phyloP scores from a whole-genome alignment of 345 rosid species.

The Lumnitzera littorea region DNA sequence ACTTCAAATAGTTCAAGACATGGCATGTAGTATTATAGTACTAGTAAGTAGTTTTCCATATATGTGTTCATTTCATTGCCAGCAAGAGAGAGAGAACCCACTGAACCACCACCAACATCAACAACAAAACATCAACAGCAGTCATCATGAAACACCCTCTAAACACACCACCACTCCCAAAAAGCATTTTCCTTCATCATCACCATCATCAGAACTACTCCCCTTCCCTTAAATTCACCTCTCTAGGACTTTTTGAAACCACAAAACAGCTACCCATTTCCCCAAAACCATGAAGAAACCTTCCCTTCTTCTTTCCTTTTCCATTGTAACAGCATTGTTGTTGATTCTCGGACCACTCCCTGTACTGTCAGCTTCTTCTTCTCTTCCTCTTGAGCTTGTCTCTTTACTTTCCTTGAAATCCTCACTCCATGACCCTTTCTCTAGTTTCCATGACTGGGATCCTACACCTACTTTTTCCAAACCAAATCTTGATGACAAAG shows the following conservation, averaged over 20 bases:
- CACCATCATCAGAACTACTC: slow-evolving; percentile 27
- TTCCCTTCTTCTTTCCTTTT: slow-evolving; percentile 24
- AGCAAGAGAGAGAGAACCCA: background rate
- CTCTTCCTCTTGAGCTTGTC: slow-evolving; percentile 46
- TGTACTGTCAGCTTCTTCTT: slow-evolving; percentile 14
- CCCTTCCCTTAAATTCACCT: slow-evolving; percentile 49
- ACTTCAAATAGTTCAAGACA: too few species aligned
- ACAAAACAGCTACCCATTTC: slow-evolving; percentile 16
- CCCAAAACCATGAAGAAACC: slow-evolving; percentile 38
- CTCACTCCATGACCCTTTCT: slow-evolving; percentile 48
- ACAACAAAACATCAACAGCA: slow-evolving; percentile 8
- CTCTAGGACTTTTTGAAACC: slow-evolving; percentile 14
- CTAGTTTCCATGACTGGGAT: slow-evolving; percentile 69
- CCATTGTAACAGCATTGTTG: slow-evolving; percentile 2
- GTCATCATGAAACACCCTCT: slow-evolving; percentile 57
- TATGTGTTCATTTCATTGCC: too few species aligned
- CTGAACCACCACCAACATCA: slow-evolving; percentile 7
- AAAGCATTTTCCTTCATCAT: slow-evolving; percentile 39
- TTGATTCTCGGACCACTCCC: slow-evolving; percentile 13
- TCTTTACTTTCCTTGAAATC: slow-evolving; percentile 72
- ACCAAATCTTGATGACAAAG: slow-evolving; percentile 21
- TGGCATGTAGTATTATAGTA: too few species aligned
- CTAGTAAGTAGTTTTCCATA: background rate
- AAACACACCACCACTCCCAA: slow-evolving; percentile 37
- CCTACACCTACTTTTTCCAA: slow-evolving; percentile 20